phyloP scores from a whole-genome alignment of 1,139 yeast species.

The Sugiyamaella sp. region DNA sequence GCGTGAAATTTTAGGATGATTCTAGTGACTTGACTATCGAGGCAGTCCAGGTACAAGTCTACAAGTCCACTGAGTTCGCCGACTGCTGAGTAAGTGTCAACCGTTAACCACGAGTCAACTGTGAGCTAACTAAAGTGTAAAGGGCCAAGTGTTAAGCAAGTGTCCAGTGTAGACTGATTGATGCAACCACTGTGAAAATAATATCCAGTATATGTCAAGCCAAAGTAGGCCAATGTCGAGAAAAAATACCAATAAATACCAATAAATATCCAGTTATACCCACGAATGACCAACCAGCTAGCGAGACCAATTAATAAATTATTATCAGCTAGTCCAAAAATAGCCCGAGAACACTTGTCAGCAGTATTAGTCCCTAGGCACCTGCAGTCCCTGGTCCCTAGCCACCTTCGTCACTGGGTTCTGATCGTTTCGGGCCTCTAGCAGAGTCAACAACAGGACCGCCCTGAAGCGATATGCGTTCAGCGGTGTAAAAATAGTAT shows the following conservation, averaged over 20 bases:
- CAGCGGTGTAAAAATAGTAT: not conserved
- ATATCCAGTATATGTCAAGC: not conserved
- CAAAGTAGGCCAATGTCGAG: not conserved
- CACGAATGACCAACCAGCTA: not conserved
- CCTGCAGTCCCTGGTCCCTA: not conserved
- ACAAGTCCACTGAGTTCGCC: not conserved
- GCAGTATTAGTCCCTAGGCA: not conserved
- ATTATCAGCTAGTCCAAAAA: not conserved
- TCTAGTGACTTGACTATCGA: not conserved
- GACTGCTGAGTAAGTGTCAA: too few species aligned
- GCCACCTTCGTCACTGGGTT: not conserved
- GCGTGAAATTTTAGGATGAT: not conserved
- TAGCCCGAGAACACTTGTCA: not conserved
- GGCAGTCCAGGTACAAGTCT: not conserved
- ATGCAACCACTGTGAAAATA: not conserved
- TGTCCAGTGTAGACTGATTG: not conserved
- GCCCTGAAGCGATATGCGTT: not conserved
- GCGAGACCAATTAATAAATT: too few species aligned
- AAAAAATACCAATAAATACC: not conserved
- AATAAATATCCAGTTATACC: not conserved
- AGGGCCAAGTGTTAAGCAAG: not conserved
- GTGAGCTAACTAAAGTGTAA: not conserved
- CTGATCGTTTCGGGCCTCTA: not conserved
- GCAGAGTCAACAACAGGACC: not conserved
- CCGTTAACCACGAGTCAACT: not conserved